phyloP scores from a whole-genome alignment of 306 rosid species.

The Vicia villosa region DNA sequence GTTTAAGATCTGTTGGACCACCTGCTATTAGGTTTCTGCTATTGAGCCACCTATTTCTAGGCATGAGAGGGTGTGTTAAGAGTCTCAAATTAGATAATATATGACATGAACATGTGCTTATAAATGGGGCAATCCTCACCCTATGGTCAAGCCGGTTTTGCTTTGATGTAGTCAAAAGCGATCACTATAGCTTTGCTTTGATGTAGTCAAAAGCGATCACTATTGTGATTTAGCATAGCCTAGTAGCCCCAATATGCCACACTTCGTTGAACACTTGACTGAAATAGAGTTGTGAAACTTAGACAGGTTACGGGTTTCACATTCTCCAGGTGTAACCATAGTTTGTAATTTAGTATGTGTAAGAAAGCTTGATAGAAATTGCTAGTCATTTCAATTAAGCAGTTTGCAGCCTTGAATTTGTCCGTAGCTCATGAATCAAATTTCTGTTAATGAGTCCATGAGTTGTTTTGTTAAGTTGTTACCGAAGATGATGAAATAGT shows the following conservation, averaged over 20 bases:
- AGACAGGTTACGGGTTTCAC: neutral
- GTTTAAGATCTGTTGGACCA: no score
- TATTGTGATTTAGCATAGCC: neutral
- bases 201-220: neutral
- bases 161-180: neutral
- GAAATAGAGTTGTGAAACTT: conserved; percentile 17
- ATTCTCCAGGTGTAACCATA: neutral
- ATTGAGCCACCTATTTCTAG: no score
- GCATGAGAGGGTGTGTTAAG: no score
- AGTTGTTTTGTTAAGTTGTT: conserved; percentile 7
- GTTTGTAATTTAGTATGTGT: neutral
- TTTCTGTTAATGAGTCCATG: neutral
- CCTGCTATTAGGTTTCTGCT: no score
- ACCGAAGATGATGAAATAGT: neutral
- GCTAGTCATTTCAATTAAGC: neutral
- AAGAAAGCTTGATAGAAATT: neutral
- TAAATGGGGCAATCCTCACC: no score
- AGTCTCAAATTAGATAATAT: no score
- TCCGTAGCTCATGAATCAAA: neutral
- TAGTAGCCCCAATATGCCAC: neutral
- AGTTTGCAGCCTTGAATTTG: neutral
- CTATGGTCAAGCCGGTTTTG: neutral
- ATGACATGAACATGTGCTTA: no score
- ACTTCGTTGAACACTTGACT: neutral
- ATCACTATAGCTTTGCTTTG: neutral